phyloP scores from a whole-genome alignment of 2,329 filamentous ascomycete species.

The Myriangium duriaei region DNA sequence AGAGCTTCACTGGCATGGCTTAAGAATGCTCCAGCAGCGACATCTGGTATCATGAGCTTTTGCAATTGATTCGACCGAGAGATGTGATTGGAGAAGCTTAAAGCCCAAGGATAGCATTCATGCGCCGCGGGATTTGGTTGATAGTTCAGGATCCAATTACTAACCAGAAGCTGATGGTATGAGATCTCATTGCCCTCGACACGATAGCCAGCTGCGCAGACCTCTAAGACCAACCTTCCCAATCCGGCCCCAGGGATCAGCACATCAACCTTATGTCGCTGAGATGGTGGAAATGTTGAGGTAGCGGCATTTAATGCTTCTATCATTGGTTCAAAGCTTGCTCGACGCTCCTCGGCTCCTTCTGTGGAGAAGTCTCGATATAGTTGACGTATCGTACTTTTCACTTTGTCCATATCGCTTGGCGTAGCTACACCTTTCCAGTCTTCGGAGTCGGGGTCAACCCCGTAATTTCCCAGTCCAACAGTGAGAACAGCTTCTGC shows the following conservation, averaged over 20 bases:
- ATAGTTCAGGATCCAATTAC: conserved; percentile 60
- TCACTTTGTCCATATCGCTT: conserved; percentile 75
- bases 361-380: conserved; percentile 88
- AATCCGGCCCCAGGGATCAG: conserved; percentile 84
- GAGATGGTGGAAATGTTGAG: conserved; percentile 15
- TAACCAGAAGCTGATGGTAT: conserved; percentile 89
- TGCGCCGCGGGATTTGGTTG: conserved; percentile 50
- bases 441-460: conserved; percentile 34
- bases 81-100: conserved; percentile 76
- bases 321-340: conserved; percentile 65
- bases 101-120: conserved; percentile 71
- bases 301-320: conserved; percentile 45
- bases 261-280: conserved; percentile 39
- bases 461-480: conserved; percentile 55
- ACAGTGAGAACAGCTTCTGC: conserved; percentile 64
- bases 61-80: conserved; percentile 63
- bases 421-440: conserved; percentile 62
- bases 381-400: conserved; percentile 84
- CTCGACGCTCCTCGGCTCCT: conserved; percentile 59
- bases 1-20: conserved; percentile 17
- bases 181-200: conserved; percentile 89
- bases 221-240: conserved; percentile 77
- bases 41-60: conserved; percentile 63
- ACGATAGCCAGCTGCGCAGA: conserved; percentile 59
- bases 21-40: conserved; percentile 35